These are phyloP conservation scores for Nakazawaea molendinolei DNA, from an alignment of 805 yeast genomes.

Conservation along the genomic window DNA sequence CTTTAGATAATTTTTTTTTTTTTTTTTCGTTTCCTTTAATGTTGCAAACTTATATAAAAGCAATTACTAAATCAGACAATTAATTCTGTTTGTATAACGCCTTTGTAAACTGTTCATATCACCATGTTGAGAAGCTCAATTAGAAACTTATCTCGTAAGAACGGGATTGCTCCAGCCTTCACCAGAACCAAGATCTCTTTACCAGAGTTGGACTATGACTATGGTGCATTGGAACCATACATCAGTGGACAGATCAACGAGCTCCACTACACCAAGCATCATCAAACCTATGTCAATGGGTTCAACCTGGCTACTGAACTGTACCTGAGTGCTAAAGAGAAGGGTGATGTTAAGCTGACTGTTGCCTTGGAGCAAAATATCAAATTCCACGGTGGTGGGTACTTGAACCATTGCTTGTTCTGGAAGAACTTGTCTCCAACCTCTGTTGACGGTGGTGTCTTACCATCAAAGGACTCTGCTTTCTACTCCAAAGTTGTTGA, in stretches of 20 bases:
- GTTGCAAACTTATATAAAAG: no score
- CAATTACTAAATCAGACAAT: no score
- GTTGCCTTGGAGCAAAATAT: conserved; percentile 65
- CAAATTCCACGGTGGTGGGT: conserved; percentile 93
- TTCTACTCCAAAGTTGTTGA: conserved; percentile 51
- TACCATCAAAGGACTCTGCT: conserved; percentile 47
- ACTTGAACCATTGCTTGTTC: conserved; percentile 76
- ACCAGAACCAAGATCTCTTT: conserved; percentile 62
- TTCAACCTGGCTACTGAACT: conserved; percentile 75
- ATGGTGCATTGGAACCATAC: conserved; percentile 78
- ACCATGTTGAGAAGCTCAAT: conserved; percentile 9
- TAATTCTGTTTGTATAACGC: no score
- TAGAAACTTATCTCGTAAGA: no score
- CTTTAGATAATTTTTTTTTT: no score
- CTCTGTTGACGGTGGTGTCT: conserved; percentile 70
- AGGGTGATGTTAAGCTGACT: conserved; percentile 52
- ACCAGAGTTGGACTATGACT: conserved; percentile 81
- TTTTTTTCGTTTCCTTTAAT: no score
- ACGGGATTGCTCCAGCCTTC: conserved; percentile 15
- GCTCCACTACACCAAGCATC: conserved; percentile 84
- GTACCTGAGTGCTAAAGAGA: conserved; percentile 54
- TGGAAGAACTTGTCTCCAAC: conserved; percentile 84
- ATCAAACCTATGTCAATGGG: conserved; percentile 85
- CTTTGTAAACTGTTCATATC: conserved; percentile 2
- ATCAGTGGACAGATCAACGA: conserved; percentile 85